Evolutionary conservation across 1,284 basidiomycete genomes (phyloP).

Genomic region (Boletus semigastroideus): DNA sequence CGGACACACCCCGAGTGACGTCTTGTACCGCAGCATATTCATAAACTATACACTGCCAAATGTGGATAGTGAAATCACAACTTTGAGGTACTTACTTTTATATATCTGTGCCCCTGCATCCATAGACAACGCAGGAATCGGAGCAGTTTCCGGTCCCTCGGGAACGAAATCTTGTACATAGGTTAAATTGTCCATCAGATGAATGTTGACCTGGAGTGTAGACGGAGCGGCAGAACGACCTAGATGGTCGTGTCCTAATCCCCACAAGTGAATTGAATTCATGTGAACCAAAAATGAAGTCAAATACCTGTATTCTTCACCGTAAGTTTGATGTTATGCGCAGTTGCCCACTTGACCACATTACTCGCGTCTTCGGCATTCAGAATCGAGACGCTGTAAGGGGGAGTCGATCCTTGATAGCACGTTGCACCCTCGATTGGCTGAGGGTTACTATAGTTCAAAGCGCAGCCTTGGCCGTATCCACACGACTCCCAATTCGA

Average conservation of each 20-base stretch:
- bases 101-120: constrained; percentile 17
- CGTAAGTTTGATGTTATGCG: constrained; percentile 23
- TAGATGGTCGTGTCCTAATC: constrained; percentile 22
- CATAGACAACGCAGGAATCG: constrained; percentile 20
- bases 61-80: not conserved
- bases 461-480: constrained; percentile 17
- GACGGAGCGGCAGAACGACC: constrained; percentile 25
- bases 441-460: constrained; percentile 24
- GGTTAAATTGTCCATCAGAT: constrained; percentile 12
- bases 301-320: constrained; percentile 25
- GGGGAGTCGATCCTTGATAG: constrained; percentile 21
- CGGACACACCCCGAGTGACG: constrained; percentile 14
- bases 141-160: constrained; percentile 14
- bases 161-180: constrained; percentile 25
- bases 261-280: not conserved
- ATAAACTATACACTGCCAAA: constrained; percentile 12
- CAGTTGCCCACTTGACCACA: constrained; percentile 22
- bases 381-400: constrained; percentile 19
- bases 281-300: not conserved
- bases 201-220: constrained; percentile 25
- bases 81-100: constrained; percentile 10
- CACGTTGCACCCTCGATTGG: constrained; percentile 9
- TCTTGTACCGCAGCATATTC: constrained; percentile 9
- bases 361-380: constrained; percentile 22
- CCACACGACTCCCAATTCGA: constrained; percentile 24